These are phyloP conservation scores for Talaromyces thailandensis DNA, from an alignment of 495 filamentous ascomycete genomes.

Conservation along the genomic window DNA sequence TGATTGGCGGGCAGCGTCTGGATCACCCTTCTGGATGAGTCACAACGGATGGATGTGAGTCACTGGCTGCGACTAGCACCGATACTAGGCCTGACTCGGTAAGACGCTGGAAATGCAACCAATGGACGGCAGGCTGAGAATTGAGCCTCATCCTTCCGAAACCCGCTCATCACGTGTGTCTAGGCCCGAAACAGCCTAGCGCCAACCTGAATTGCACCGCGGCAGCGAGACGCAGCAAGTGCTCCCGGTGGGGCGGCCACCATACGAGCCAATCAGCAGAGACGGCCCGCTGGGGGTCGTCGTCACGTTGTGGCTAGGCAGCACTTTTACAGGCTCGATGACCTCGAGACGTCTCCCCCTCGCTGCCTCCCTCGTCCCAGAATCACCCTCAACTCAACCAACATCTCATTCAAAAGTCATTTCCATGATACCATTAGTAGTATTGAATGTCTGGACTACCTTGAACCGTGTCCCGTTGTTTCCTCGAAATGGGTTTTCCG, in stretches of 20 bases:
- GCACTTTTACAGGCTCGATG: constrained; percentile 1
- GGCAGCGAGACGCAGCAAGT: not conserved
- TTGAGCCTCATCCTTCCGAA: not conserved
- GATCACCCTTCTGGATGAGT: not conserved
- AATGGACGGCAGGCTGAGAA: not conserved
- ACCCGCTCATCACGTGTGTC: not conserved
- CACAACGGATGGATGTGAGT: not conserved
- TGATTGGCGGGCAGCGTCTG: not conserved
- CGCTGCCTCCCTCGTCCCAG: not conserved
- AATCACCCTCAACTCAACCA: not conserved
- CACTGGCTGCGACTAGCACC: not conserved
- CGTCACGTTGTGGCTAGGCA: constrained; percentile 2
- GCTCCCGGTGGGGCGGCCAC: not conserved
- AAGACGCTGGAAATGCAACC: not conserved
- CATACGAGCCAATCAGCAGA: not conserved
- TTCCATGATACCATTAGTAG: not conserved
- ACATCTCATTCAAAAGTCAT: constrained; percentile 1
- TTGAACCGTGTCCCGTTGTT: not conserved
- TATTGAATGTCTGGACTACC: not conserved
- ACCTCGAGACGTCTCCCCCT: not conserved
- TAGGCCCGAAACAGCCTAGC: not conserved
- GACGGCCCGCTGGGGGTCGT: not conserved
- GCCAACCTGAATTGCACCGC: not conserved
- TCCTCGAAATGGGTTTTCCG: not conserved
- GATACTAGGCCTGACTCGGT: not conserved